phyloP scores from a whole-genome alignment of 208 protist species.

The Phytomonas sp. region DNA sequence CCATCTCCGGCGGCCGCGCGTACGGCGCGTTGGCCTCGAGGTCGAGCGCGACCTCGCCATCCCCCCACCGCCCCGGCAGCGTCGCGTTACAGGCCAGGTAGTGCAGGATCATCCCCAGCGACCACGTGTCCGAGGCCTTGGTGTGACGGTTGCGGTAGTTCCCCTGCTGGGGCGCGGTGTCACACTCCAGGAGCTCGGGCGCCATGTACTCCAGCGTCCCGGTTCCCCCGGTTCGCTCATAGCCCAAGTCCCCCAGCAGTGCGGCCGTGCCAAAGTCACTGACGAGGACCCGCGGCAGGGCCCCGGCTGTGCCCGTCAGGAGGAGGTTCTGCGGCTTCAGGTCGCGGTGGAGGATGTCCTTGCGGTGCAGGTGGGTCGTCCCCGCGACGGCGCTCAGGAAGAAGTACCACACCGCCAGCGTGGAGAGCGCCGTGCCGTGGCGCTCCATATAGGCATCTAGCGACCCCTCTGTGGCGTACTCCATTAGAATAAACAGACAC shows the following conservation, averaged over 20 bases:
- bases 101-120: slow-evolving; percentile 84
- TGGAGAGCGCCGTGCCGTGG: slow-evolving; percentile 56
- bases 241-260: slow-evolving; percentile 41
- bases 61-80: slow-evolving; percentile 31
- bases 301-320: slow-evolving; percentile 36
- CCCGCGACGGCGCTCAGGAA: slow-evolving; percentile 77
- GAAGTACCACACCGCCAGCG: slow-evolving; percentile 85
- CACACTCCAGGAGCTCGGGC: slow-evolving; percentile 75
- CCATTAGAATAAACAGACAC: slow-evolving; percentile 88
- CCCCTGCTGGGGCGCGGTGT: slow-evolving; percentile 7
- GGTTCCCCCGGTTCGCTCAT: slow-evolving; percentile 73
- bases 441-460: slow-evolving; percentile 75
- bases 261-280: slow-evolving; percentile 84
- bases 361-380: slow-evolving; percentile 67
- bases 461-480: slow-evolving; percentile 80
- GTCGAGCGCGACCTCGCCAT: slow-evolving; percentile 38
- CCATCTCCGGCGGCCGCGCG: slow-evolving; percentile 74
- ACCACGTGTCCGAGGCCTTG: slow-evolving; percentile 74
- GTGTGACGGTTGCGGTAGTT: slow-evolving; percentile 61
- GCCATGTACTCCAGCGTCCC: slow-evolving; percentile 89
- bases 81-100: slow-evolving; percentile 67
- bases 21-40: slow-evolving; percentile 23
- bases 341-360: slow-evolving; percentile 84
- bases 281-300: slow-evolving; percentile 73
- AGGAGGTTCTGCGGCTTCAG: slow-evolving; percentile 87